Conservation (phyloP, 352 stramenopile species). For the Phytophthora nicotianae region DNA sequence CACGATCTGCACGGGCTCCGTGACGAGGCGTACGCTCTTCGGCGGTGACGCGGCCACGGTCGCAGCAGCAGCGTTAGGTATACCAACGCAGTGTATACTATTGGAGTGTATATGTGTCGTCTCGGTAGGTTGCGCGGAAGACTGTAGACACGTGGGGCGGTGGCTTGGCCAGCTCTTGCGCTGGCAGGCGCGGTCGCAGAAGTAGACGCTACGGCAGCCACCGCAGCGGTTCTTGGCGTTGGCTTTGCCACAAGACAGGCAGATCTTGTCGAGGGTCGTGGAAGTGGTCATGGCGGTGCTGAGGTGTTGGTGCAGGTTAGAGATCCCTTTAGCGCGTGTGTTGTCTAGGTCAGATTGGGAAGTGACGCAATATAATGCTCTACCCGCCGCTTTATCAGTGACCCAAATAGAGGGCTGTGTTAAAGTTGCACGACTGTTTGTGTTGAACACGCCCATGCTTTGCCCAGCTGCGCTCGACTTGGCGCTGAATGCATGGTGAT, state of each 20-base stretch:
- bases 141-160: conserved; percentile 45
- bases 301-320: not conserved
- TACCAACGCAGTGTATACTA: conserved; percentile 31
- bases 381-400: conserved; percentile 13
- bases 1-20: conserved; percentile 50
- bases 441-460: not conserved
- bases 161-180: conserved; percentile 63
- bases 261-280: conserved; percentile 25
- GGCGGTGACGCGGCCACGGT: conserved; percentile 20
- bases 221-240: conserved; percentile 77
- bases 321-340: conserved; percentile 2
- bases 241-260: conserved; percentile 47
- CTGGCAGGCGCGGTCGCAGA: conserved; percentile 82
- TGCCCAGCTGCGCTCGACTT: not conserved
- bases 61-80: conserved; percentile 27
- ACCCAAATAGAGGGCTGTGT: conserved; percentile 18
- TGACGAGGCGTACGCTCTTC: conserved; percentile 54
- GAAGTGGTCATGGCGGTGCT: conserved; percentile 11
- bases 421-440: conserved; percentile 3
- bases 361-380: conserved; percentile 15
- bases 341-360: conserved; percentile 27
- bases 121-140: conserved; percentile 1
- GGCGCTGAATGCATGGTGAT: no score
- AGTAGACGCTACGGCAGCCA: conserved; percentile 71
- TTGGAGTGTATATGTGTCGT: conserved; percentile 14